Evolutionary conservation across 352 stramenopile species (phyloP).

Genomic region (Phytophthora cactorum): DNA sequence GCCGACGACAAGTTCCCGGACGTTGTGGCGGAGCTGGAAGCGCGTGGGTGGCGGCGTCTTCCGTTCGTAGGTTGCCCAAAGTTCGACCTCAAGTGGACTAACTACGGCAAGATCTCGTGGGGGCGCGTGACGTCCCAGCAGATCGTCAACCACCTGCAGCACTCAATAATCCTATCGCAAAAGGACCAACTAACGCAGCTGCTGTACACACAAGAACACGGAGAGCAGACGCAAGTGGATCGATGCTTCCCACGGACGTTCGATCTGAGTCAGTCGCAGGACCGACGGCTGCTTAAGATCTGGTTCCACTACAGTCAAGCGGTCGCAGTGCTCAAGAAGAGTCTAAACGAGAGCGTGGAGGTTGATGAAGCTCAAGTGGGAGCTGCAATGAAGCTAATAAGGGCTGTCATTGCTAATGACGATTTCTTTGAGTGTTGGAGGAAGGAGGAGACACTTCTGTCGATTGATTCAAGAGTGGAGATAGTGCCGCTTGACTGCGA

Average conservation of each 20-base stretch:
- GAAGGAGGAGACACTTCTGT: constrained; percentile 2
- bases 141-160: constrained; percentile 74
- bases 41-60: constrained; percentile 40
- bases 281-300: constrained; percentile 28
- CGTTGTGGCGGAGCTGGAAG: constrained; percentile 17
- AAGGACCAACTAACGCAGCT: constrained; percentile 61
- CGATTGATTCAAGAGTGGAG: background rate
- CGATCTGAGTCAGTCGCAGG: constrained; percentile 25
- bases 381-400: constrained; percentile 8
- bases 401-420: background rate
- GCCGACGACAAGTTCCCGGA: constrained; percentile 28
- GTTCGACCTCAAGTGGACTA: constrained; percentile 69
- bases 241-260: constrained; percentile 64
- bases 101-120: constrained; percentile 77
- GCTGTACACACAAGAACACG: constrained; percentile 28
- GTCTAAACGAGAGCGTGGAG: background rate
- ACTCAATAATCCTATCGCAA: constrained; percentile 65
- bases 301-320: constrained; percentile 64
- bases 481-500: constrained; percentile 1
- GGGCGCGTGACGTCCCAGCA: constrained; percentile 42
- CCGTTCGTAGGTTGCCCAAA: constrained; percentile 62
- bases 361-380: constrained; percentile 7
- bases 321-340: constrained; percentile 47
- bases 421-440: constrained; percentile 27
- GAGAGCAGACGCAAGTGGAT: constrained; percentile 33